Evolutionary conservation across 441 rosid genomes (phyloP), one percentile per base, ranked within the genome.

Genomic region (Kokia cookei): DNA sequence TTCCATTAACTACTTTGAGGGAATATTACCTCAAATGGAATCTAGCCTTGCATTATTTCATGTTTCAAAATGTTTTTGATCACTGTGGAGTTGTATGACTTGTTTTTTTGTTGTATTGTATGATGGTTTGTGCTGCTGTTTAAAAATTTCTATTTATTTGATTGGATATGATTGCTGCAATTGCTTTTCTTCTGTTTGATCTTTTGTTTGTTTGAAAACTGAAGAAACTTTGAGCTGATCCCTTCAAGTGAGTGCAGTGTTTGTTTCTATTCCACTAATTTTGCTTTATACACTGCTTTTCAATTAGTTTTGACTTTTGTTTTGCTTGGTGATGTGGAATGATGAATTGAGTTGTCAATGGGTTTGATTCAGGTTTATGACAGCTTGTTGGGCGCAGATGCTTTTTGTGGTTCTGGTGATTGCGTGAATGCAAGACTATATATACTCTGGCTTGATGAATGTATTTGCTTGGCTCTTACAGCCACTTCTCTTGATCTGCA

Each of bases 361-460:
- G 81, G 84, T 90, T 91, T 91, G 91, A 84, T 85, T 94, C 97
- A 91, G 99, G 99, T 93, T 89, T 84, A 62, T 90, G 90, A 90
- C 90, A 88, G 91, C 93, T 83, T 90, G 84, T 87, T 90, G 89
- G 94, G 80, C 72, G 89, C 89, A 87, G 93, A 87, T 93, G 96
- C 92, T 90, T 92, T 86, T 90, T 85, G 88, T 93, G 97, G 91
- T 94, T 94, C 88, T 93, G 91, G 93, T 94, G 99, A 89, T 89
- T 83, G 81, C 88, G 76, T 90, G 94, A 88, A 79, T 92, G 96
- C 95, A 88, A 88, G 90, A 86, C 83, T 84, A 82, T 88, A 79
- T 84, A 81, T 83, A 80, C 91, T 88, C 83, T 86, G 87, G 87
- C 79, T 89, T 88, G 93, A 88, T 90, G 86, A 88, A 77, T 89